Conservation (phyloP, 2,329 filamentous ascomycete species). For the Achaetomium macrosporum region DNA sequence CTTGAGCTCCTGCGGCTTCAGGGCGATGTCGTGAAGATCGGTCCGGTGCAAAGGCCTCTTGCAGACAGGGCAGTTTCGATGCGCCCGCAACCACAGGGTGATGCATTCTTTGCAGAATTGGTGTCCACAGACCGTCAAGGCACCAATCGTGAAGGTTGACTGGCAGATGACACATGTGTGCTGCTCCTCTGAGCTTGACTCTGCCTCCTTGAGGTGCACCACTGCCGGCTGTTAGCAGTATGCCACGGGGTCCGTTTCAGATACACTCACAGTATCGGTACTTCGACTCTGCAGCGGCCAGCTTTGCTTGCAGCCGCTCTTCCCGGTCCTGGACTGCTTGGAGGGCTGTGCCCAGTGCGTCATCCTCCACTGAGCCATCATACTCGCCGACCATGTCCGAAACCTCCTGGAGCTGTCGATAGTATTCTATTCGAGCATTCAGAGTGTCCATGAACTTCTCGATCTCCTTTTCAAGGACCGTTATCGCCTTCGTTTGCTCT, state of each 20-base stretch:
- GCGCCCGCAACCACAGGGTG: constrained; percentile 65
- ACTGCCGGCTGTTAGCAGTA: constrained; percentile 33
- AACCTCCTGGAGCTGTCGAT: constrained; percentile 82
- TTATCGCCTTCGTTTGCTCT: constrained; percentile 45
- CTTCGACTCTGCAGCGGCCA: constrained; percentile 64
- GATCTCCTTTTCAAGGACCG: constrained; percentile 60
- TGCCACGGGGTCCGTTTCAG: not conserved
- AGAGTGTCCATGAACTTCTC: constrained; percentile 71
- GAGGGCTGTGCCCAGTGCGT: constrained; percentile 42
- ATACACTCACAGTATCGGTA: constrained; percentile 59
- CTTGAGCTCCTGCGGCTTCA: constrained; percentile 69
- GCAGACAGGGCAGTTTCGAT: constrained; percentile 78
- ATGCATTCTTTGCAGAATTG: constrained; percentile 90
- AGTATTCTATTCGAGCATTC: constrained; percentile 84
- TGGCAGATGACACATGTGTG: constrained; percentile 85
- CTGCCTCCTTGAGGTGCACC: constrained; percentile 48
- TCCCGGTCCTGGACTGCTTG: constrained; percentile 41
- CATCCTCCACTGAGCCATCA: constrained; percentile 56
- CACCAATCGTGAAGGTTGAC: constrained; percentile 67
- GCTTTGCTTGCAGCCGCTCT: constrained; percentile 46
- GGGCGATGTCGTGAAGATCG: constrained; percentile 79
- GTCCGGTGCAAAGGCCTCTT: constrained; percentile 59
- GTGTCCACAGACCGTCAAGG: constrained; percentile 83
- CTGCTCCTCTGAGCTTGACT: constrained; percentile 57
- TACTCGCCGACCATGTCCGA: constrained; percentile 80